Evolutionary conservation across 2,329 filamentous ascomycete species (phyloP), one percentile per base, ranked within the genome.

Genomic region (Fusarium foetens): DNA sequence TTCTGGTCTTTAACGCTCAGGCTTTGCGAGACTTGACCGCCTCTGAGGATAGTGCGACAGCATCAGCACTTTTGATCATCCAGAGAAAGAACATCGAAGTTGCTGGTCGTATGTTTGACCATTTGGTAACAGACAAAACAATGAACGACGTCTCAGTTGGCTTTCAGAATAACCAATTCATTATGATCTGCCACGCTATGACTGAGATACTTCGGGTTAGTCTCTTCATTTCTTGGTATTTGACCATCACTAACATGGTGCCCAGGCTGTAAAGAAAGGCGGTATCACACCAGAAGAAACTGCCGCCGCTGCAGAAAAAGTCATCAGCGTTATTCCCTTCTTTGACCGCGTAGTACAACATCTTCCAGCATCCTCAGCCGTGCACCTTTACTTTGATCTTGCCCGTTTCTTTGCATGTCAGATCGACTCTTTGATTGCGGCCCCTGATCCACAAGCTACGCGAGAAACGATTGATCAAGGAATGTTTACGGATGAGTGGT

Each of bases 341-440:
- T 48, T 67, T 4, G 63, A 67, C 7, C 55, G 65, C 3, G 43
- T 67, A 16, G 65, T 67, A 3, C 65, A 67, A 21, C 55, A 49
- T 0, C 63, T 67, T 2, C 64, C 64, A 1, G 46, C 65, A 0
- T 48, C 65, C 16, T 68, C 65, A 4, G 27, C 55, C 13, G 65
- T 19, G 6, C 65, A 67, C 21, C 25, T 67, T 1, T 63, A 68
- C 36, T 67, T 54, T 8, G 65, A 67, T 7, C 63, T 67, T 8
- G 63, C 63, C n/a, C 65, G 65, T 19, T 67, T 67, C n/a, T 67
- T 67, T 35, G 65, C 65, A 1, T 67, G 65, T 10, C 65, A 67
- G 6, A 67, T 67, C 0, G 63, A 67, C 23, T 67, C 63, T 3
- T 19, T 68, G 6, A 19, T 62, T 9, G 54, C 41, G 0, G 48